Conservation (phyloP, 805 yeast genomes). For the Lipomyces orientalis region DNA sequence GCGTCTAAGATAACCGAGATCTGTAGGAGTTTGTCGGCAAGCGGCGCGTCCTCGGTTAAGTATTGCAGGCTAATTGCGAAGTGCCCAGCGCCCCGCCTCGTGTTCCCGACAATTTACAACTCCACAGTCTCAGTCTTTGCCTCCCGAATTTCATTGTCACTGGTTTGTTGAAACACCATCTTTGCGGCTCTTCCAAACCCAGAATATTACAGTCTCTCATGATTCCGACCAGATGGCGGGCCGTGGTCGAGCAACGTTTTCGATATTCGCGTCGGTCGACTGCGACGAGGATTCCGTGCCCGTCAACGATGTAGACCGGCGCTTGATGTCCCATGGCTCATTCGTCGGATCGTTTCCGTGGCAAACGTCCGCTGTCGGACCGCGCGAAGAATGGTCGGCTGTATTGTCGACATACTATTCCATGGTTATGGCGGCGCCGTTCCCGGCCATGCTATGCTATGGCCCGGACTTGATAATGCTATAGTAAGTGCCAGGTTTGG, state of each 20-base stretch:
- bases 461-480: conserved; percentile 25
- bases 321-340: neutral
- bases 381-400: conserved; percentile 24
- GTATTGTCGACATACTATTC: conserved; percentile 16
- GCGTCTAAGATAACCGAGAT: no score
- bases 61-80: neutral
- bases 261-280: conserved; percentile 19
- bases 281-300: conserved; percentile 10
- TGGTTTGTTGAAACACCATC: neutral
- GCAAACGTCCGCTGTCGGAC: conserved; percentile 23
- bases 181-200: neutral
- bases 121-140: neutral
- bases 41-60: no score
- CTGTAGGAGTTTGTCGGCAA: no score
- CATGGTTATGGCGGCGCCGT: conserved; percentile 26
- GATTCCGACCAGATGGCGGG: conserved; percentile 1
- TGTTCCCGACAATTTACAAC: neutral
- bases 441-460: conserved; percentile 30
- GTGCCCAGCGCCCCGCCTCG: neutral
- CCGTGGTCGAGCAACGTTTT: conserved; percentile 22
- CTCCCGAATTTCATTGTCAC: neutral
- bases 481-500: conserved; percentile 20
- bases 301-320: neutral
- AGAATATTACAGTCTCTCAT: neutral
- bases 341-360: conserved; percentile 21